Conservation (phyloP, 768 basidiomycete species). For the Gloeopeniophorella convolvens region DNA sequence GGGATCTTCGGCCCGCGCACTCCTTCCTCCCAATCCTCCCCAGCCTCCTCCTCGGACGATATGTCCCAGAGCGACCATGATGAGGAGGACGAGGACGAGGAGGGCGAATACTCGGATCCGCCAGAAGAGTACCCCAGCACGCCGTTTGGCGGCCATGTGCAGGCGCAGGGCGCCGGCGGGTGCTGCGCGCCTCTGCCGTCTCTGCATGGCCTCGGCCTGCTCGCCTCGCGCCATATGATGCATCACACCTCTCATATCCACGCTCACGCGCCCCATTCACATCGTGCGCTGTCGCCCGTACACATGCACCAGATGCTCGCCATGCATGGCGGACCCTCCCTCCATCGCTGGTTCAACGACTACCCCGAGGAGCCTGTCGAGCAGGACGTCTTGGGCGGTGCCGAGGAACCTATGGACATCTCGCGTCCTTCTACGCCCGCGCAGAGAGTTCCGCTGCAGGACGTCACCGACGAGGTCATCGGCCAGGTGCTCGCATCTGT, state of each 20-base stretch:
- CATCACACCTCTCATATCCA: constrained; percentile 15
- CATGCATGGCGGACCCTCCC: constrained; percentile 11
- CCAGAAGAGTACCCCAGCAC: constrained; percentile 20
- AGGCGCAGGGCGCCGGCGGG: constrained; percentile 3
- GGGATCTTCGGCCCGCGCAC: constrained; percentile 41
- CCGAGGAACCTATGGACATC: constrained; percentile 13
- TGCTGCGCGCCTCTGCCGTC: constrained; percentile 19
- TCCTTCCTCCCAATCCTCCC: constrained; percentile 39
- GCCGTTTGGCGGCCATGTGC: constrained; percentile 1
- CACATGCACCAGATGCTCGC: constrained; percentile 9
- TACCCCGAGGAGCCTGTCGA: neutral
- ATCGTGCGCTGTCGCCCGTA: no score
- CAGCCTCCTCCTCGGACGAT: constrained; percentile 30
- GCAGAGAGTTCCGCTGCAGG: neutral
- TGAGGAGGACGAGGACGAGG: constrained; percentile 35
- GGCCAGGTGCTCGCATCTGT: constrained; percentile 5
- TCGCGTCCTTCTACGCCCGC: constrained; percentile 9
- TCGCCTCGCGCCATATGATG: constrained; percentile 18
- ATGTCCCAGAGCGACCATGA: constrained; percentile 14
- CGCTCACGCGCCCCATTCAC: constrained; percentile 9
- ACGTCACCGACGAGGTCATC: constrained; percentile 4
- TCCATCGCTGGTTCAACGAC: constrained; percentile 14
- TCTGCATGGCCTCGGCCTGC: constrained; percentile 19
- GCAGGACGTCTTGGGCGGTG: neutral
- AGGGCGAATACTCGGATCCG: constrained; percentile 47